Percentiles rank a stretch among this genome's conserved stretches.
Conservation (phyloP, 1,284 basidiomycete species). For the Fistulinella cinereoalba region DNA sequence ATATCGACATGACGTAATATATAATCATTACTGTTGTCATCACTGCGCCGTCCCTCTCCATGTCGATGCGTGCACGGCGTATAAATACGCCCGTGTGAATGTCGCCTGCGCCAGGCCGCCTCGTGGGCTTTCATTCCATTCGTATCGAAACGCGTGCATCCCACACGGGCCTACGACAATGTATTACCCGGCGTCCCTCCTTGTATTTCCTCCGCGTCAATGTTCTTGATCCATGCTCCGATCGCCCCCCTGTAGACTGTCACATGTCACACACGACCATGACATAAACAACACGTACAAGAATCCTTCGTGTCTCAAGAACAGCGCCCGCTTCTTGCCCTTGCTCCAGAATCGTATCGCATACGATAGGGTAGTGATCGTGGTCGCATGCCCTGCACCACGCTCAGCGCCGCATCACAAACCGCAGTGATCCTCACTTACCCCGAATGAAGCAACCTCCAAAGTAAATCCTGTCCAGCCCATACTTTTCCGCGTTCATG, state of each 20-base stretch:
- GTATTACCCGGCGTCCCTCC: constrained; percentile 3
- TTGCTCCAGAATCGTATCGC: constrained; percentile 99
- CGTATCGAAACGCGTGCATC: constrained; percentile 9
- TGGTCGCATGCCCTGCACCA: constrained; percentile 84
- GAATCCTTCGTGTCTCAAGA: constrained; percentile 98
- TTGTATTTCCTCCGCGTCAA: constrained; percentile 46
- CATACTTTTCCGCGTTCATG: constrained; percentile 99
- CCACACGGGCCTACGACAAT: background rate
- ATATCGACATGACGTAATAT: constrained; percentile 20
- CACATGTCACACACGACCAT: constrained; percentile 1
- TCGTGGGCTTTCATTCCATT: constrained; percentile 17
- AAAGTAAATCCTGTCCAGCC: constrained; percentile 96
- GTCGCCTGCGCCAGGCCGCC: constrained; percentile 12
- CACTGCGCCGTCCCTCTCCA: no score
- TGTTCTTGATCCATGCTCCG: constrained; percentile 96
- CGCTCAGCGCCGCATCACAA: constrained; percentile 1
- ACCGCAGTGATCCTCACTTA: constrained; percentile 35
- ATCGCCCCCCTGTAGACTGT: constrained; percentile 70
- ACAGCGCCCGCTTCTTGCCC: constrained; percentile 94
- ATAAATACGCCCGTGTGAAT: constrained; percentile 25
- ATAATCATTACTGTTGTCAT: constrained; percentile 17
- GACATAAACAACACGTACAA: constrained; percentile 58
- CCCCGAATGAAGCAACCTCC: constrained; percentile 99
- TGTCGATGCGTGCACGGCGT: constrained; percentile 23
- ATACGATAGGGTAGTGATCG: constrained; percentile 96